Percentiles rank a stretch among this genome's conserved stretches.
Conservation (phyloP, 2,329 filamentous ascomycete species). For the Hypoxylon sp. region DNA sequence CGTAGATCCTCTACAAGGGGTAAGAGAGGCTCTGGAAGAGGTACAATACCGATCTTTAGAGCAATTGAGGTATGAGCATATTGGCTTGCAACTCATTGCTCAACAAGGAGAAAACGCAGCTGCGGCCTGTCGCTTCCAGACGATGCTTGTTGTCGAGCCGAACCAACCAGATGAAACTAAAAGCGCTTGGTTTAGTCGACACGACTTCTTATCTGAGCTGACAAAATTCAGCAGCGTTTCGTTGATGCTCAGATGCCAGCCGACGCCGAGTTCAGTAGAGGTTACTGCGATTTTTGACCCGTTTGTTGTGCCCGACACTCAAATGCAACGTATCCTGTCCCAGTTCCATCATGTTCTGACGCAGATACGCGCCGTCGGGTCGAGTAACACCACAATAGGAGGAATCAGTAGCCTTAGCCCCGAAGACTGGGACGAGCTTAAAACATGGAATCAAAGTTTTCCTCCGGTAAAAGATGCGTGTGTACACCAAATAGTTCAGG, state of each 20-base stretch:
- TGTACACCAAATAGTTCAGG: too few species aligned
- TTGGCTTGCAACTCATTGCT: background rate
- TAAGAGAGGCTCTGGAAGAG: background rate
- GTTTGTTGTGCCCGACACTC: background rate
- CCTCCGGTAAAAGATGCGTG: too few species aligned
- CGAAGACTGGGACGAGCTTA: background rate
- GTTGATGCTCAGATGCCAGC: background rate
- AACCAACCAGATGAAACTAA: too few species aligned
- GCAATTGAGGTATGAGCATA: background rate
- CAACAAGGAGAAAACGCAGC: background rate
- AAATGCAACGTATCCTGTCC: background rate
- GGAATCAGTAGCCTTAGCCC: background rate
- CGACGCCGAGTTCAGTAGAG: background rate
- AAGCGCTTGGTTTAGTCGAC: background rate
- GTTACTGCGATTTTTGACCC: constrained; percentile 1
- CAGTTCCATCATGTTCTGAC: background rate
- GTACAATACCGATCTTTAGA: background rate
- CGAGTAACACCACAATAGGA: background rate
- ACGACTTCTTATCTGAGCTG: background rate
- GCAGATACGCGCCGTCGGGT: background rate
- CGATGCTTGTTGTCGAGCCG: background rate
- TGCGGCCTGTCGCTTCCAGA: background rate
- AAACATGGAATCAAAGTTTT: background rate
- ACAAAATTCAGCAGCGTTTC: background rate
- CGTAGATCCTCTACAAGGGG: background rate